Evolutionary conservation across 495 filamentous ascomycete genomes (phyloP).

Genomic region (Penicillium parvum): DNA sequence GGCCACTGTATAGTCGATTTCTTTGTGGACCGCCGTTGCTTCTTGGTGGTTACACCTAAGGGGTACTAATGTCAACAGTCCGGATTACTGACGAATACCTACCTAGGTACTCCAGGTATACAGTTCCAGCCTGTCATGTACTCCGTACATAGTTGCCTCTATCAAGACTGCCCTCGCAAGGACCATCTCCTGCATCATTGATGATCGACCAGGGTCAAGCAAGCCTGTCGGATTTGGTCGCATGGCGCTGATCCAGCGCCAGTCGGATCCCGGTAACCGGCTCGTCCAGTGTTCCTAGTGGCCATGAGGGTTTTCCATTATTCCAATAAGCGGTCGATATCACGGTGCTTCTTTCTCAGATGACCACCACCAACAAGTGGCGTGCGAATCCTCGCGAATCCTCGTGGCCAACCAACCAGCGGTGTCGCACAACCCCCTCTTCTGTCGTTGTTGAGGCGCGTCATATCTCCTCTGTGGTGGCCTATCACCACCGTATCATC

Average conservation of each 20-base stretch:
- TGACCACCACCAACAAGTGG: too few species aligned
- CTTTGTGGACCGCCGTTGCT: slow-evolving; percentile 6
- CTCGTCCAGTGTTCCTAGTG: slow-evolving; percentile 1
- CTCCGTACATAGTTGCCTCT: not conserved
- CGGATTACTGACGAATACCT: too few species aligned
- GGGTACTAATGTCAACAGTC: too few species aligned
- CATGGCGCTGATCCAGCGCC: slow-evolving; percentile 10
- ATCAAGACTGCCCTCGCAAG: too few species aligned
- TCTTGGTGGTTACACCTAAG: slow-evolving; percentile 15
- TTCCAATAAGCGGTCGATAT: too few species aligned
- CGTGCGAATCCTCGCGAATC: slow-evolving; percentile 18
- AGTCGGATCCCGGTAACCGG: slow-evolving; percentile 1
- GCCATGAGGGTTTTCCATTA: not conserved
- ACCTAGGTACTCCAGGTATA: not conserved
- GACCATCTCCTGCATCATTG: slow-evolving; percentile 3
- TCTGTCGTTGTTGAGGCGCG: not conserved
- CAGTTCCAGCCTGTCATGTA: not conserved
- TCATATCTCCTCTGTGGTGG: not conserved
- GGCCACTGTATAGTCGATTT: slow-evolving; percentile 1
- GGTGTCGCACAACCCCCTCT: slow-evolving; percentile 10
- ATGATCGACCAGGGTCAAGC: slow-evolving; percentile 9
- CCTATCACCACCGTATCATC: slow-evolving; percentile 18
- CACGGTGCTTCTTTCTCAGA: too few species aligned
- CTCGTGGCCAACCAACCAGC: slow-evolving; percentile 25
- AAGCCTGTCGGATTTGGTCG: slow-evolving; percentile 7